Evolutionary conservation across 257 asterid species (phyloP).

Genomic region (Nicotiana tabacum): DNA sequence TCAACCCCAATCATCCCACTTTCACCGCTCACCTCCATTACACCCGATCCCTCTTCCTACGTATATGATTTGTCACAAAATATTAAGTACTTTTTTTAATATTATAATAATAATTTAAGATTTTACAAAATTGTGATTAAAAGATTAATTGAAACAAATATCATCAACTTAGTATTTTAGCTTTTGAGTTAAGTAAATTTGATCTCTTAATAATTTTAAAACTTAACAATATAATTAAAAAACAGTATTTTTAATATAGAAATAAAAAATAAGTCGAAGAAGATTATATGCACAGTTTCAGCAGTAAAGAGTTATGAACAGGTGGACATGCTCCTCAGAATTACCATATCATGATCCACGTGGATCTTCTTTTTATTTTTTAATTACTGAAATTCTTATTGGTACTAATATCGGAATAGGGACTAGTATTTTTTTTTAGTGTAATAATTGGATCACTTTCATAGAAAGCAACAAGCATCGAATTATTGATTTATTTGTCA

Average conservation of each 20-base stretch:
- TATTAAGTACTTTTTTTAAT: not conserved
- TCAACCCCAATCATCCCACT: not conserved
- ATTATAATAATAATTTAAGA: too few species aligned
- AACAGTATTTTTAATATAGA: too few species aligned
- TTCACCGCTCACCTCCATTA: not conserved
- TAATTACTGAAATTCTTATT: not conserved
- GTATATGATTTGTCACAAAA: not conserved
- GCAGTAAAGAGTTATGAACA: not conserved
- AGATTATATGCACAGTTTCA: too few species aligned
- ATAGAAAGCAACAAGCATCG: slow-evolving; percentile 12
- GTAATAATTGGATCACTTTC: slow-evolving; percentile 11
- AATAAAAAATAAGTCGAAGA: too few species aligned
- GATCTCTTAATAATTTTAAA: not conserved
- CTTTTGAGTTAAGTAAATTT: not conserved
- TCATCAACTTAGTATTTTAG: too few species aligned
- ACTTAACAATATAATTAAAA: too few species aligned
- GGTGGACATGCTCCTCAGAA: not conserved
- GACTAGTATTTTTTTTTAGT: not conserved
- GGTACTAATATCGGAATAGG: not conserved
- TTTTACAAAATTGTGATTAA: too few species aligned
- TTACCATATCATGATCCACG: not conserved
- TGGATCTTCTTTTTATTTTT: not conserved
- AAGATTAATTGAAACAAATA: too few species aligned
- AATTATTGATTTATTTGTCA: not conserved
- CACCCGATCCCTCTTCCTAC: not conserved